Conservation (phyloP, 768 basidiomycete species). For the Brasilioporus rufonigricans region DNA sequence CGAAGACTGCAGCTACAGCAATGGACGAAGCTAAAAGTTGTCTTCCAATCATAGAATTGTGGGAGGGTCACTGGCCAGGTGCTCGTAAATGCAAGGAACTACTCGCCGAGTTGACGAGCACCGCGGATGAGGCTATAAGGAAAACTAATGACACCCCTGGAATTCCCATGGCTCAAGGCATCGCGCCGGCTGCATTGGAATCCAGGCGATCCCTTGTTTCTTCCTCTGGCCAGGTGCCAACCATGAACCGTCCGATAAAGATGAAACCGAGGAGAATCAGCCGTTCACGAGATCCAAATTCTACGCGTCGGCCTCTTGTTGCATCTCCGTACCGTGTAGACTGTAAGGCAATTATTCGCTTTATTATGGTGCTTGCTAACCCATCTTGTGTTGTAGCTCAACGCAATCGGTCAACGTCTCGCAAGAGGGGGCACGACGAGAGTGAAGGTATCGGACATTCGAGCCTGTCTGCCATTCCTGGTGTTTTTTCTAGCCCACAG, state of each 20-base stretch:
- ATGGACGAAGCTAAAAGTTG: slow-evolving; percentile 83
- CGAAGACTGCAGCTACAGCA: slow-evolving; percentile 61
- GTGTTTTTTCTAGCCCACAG: slow-evolving; percentile 55
- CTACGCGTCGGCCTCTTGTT: slow-evolving; percentile 53
- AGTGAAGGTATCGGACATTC: slow-evolving; percentile 49
- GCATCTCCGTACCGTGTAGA: slow-evolving; percentile 67
- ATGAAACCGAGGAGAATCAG: slow-evolving; percentile 51
- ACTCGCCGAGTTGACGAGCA: slow-evolving; percentile 64
- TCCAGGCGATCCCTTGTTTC: slow-evolving; percentile 54
- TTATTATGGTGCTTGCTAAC: slow-evolving; percentile 14
- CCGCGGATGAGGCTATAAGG: slow-evolving; percentile 65
- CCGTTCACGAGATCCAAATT: slow-evolving; percentile 56
- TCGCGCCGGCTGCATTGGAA: slow-evolving; percentile 41
- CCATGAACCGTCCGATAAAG: slow-evolving; percentile 49
- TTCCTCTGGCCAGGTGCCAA: slow-evolving; percentile 39
- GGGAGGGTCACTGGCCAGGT: slow-evolving; percentile 88
- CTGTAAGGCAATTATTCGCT: slow-evolving; percentile 39
- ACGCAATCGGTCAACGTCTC: slow-evolving; percentile 73
- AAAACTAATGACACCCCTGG: slow-evolving; percentile 22
- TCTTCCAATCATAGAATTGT: slow-evolving; percentile 66
- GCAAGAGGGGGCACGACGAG: slow-evolving; percentile 71
- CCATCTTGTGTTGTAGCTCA: slow-evolving; percentile 40
- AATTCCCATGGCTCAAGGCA: slow-evolving; percentile 24
- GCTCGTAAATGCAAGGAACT: slow-evolving; percentile 85
- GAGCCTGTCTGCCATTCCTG: slow-evolving; percentile 43